phyloP scores from a whole-genome alignment of 345 rosid genomes.

The Dimocarpus longan region DNA sequence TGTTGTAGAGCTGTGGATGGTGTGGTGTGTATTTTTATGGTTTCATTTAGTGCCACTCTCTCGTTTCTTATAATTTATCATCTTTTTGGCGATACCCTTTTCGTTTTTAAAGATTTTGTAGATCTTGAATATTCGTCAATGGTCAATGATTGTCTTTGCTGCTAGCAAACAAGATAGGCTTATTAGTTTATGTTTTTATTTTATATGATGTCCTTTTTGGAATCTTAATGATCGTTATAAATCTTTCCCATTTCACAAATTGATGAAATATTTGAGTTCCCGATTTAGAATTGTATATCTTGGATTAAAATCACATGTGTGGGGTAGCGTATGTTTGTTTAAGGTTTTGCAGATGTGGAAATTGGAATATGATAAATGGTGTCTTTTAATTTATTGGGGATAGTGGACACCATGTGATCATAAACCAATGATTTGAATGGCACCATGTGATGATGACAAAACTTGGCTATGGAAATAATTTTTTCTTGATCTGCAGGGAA shows the following conservation, averaged over 20 bases:
- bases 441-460: background rate
- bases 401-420: constrained; percentile 17
- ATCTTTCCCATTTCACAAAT: background rate
- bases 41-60: background rate
- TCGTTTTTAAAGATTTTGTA: background rate
- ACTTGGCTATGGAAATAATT: background rate
- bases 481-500: constrained; percentile 40
- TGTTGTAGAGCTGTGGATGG: background rate
- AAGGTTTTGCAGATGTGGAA: background rate
- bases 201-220: background rate
- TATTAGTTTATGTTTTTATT: background rate
- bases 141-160: background rate
- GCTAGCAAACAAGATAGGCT: background rate
- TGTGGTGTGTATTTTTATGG: background rate
- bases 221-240: background rate
- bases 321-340: constrained; percentile 1
- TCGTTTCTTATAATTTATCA: constrained; percentile 1
- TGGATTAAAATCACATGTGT: background rate
- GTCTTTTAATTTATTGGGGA: constrained; percentile 10
- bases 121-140: background rate
- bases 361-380: background rate
- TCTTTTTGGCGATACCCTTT: background rate
- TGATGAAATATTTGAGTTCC: background rate
- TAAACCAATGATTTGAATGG: background rate
- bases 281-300: constrained; percentile 4